Evolutionary conservation across 768 basidiomycete species (phyloP), one percentile per base, ranked within the genome.

Genomic region (Omphalotus guepiniiformis): DNA sequence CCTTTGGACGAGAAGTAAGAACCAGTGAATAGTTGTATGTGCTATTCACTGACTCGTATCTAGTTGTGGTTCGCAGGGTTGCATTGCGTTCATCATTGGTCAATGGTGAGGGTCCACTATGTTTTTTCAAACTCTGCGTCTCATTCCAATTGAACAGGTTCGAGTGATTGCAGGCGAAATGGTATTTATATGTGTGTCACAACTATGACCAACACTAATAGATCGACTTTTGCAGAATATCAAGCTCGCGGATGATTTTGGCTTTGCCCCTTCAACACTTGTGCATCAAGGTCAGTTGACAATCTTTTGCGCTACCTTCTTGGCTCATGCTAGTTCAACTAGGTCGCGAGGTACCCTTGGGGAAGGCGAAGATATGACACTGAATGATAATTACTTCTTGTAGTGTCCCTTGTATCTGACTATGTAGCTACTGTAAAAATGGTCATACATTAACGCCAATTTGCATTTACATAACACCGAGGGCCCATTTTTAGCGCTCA

Each of bases 1-100:
- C 82, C 4, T 82, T 91, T 55, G 90, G 89, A 23, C 70, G 90
- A 66, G 90, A 93, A 72, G 89, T 88, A 55, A 55, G 65, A 32
- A 9, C n/a, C n/a, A n/a, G n/a, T 32, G 30, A 9, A 32, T n/a
- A 32, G 30, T 50, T 18, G 35, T 28, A 39, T 11, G 39, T 22
- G 8, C 5, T 13, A 12, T 2, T 40, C 40, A 7, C 13, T 19
- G 26, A 18, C 36, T 38, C 25, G 29, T 35, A 39, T 55, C 26
- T 42, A 91, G 88, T 66, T 93, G 15, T 93, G 90, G 90, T 93
- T 93, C 62, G 78, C 81, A n/a, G 81, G 75, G 19, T 66, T 93
- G 26, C 90, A 93, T 58, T 89, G 89, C 35, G 84, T 93, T 21
- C 90, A 93, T 64, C 90, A 93, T 60, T 93, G 88, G 88, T 89